Conservation (phyloP, 2,329 filamentous ascomycete genomes). For the Xylariales sp. region DNA sequence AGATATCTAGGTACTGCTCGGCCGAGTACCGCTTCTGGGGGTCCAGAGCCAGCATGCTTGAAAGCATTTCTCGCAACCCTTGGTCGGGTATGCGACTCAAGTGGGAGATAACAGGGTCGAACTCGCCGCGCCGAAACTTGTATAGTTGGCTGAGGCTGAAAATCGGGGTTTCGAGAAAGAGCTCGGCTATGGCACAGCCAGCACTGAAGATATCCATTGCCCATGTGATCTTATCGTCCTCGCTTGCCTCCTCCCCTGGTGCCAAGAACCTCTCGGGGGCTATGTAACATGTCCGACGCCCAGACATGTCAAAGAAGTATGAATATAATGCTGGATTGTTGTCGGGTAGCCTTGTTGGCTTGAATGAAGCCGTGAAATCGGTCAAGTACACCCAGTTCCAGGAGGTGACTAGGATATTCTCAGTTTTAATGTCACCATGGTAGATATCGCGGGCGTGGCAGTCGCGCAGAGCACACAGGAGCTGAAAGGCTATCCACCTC, state of each 20-base stretch:
- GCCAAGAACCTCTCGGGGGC: slow-evolving; percentile 89
- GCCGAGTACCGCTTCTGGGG: slow-evolving; percentile 89
- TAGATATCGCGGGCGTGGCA: slow-evolving; percentile 86
- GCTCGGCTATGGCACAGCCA: slow-evolving; percentile 92
- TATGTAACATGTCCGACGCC: slow-evolving; percentile 87
- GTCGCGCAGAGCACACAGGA: slow-evolving; percentile 87
- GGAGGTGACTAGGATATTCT: slow-evolving; percentile 93
- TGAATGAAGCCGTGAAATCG: slow-evolving; percentile 96
- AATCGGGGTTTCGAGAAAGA: slow-evolving; percentile 93
- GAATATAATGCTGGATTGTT: slow-evolving; percentile 97
- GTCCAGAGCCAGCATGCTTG: slow-evolving; percentile 94
- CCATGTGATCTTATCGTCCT: slow-evolving; percentile 64
- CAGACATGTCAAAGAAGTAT: slow-evolving; percentile 94
- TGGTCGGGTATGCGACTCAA: slow-evolving; percentile 83
- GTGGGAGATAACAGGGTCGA: slow-evolving; percentile 78
- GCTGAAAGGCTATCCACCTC: slow-evolving; percentile 96
- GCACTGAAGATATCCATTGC: slow-evolving; percentile 99
- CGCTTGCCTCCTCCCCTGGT: slow-evolving; percentile 61
- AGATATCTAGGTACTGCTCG: slow-evolving; percentile 90
- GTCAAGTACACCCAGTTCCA: slow-evolving; percentile 99
- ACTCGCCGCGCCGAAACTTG: slow-evolving; percentile 89
- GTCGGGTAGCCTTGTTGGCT: slow-evolving; percentile 87
- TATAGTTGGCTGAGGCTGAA: slow-evolving; percentile 96
- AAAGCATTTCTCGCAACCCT: slow-evolving; percentile 82
- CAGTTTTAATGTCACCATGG: slow-evolving; percentile 97